Base-by-base conservation (phyloP, 352 stramenopile genomes). In the Phytophthora ohioensis region DNA sequence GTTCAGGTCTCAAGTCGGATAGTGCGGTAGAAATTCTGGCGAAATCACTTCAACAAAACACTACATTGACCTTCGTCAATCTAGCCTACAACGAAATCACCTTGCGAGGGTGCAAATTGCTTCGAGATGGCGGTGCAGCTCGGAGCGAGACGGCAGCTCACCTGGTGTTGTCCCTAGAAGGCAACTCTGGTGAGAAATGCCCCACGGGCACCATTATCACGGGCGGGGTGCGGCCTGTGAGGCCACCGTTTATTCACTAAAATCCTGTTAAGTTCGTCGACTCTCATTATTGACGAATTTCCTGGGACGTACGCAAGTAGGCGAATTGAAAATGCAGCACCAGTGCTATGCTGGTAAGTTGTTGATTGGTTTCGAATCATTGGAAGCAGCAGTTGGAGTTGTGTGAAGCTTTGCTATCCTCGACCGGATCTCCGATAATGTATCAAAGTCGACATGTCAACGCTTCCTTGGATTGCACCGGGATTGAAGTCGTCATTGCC, bases 51-150 rank as follows among this genome's bases (percentile, higher is more conserved):
- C 72, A 76, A 21, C 38, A 76, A 51, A 88, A 92, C 47, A 53
- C 38, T 1, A 60, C 73, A 46, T 73, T 94, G 36, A 69, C 52
- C 5, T 75, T 80, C 36, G 55, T 93, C 48, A 82, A 94, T 64
- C 68, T 92, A 15, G 80, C 80, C 17, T 92, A 94, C 82, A 94
- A 94, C 57, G 83, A 88, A 60, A 86, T 94, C 69, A 94, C 87
- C 3, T 64, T 94, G 30, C 84, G 84, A 9, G 85, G 87, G 2
- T 92, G 84, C 68, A 94, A 94, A 49, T 39, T 86, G 31, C 77
- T 94, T 15, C 80, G 81, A 54, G 85, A 94, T 48, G 83, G 78
- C 5, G 71, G 76, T 35, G 57, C 63, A 21, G 54, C 57, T 52
- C 62, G 70, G 21, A 69, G 56, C 5, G 62, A 75, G 12, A 66